phyloP scores from a whole-genome alignment of 75 land plant species.

The Pinus taeda region DNA sequence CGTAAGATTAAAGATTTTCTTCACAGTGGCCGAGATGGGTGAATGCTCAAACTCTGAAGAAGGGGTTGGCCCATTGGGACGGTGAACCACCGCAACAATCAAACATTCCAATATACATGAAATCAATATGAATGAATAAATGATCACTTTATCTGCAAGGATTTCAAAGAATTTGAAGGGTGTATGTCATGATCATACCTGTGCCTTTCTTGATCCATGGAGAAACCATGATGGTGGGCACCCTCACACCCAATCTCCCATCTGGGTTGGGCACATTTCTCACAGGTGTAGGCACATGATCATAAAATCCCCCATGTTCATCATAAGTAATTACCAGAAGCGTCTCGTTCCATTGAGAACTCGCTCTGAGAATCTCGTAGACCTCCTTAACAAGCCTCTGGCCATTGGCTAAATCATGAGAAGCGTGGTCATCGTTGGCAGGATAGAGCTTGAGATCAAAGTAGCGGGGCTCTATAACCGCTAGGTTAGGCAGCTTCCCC shows the following conservation, averaged over 20 bases:
- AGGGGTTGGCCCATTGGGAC: constrained; percentile 55
- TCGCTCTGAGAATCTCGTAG: constrained; percentile 79
- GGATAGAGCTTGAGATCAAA: constrained; percentile 46
- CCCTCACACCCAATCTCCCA: constrained; percentile 84
- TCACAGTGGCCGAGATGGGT: constrained; percentile 84
- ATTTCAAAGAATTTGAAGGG: too few species aligned
- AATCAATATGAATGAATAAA: too few species aligned
- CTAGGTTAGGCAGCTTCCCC: constrained; percentile 65
- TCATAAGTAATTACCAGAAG: constrained; percentile 78
- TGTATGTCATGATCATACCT: constrained; percentile 34
- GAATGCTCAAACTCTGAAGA: constrained; percentile 91
- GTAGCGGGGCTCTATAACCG: constrained; percentile 83
- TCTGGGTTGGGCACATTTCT: constrained; percentile 79
- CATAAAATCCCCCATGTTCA: constrained; percentile 92
- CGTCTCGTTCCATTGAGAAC: constrained; percentile 91
- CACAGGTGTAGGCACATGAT: constrained; percentile 85
- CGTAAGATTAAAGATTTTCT: constrained; percentile 71
- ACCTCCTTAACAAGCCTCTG: constrained; percentile 89
- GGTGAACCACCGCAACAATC: constrained; percentile 59
- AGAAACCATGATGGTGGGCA: constrained; percentile 75
- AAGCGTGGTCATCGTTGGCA: constrained; percentile 91
- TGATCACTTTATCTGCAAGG: too few species aligned
- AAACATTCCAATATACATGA: background rate
- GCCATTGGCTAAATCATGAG: constrained; percentile 83
- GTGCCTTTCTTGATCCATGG: constrained; percentile 92